These are phyloP conservation scores for Ensete glaucum DNA, from an alignment of 176 grass and related monocot species.

Conservation along the genomic window DNA sequence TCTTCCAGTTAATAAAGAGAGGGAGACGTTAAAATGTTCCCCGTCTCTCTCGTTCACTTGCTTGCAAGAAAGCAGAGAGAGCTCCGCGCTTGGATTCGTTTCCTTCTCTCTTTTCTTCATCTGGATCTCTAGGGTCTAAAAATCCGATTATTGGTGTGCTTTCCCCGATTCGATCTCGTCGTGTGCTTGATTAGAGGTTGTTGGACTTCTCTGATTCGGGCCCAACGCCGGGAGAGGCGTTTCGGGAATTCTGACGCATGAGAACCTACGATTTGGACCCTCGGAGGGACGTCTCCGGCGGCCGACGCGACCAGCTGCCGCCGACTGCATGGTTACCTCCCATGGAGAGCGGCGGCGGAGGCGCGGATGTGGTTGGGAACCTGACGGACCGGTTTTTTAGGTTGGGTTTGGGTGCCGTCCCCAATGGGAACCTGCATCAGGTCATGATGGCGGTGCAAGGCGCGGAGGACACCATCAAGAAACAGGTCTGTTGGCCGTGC, in stretches of 20 bases:
- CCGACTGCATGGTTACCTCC: constrained; percentile 11
- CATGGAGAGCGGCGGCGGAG: constrained; percentile 6
- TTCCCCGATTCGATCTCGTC: neutral
- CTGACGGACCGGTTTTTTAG: constrained; percentile 24
- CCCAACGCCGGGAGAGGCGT: neutral
- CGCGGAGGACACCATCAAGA: constrained; percentile 69
- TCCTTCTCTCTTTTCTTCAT: neutral
- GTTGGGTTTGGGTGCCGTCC: constrained; percentile 10
- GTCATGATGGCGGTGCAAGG: constrained; percentile 66
- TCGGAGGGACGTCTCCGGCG: constrained; percentile 9
- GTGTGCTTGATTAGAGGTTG: neutral
- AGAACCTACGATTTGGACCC: constrained; percentile 26
- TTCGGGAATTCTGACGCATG: constrained; percentile 7
- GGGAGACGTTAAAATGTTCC: neutral
- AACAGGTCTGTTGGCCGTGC: constrained; percentile 39
- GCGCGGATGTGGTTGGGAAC: constrained; percentile 19
- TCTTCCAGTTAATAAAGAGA: neutral
- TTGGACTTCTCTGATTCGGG: neutral
- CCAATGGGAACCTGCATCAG: constrained; percentile 31
- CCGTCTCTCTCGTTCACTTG: neutral
- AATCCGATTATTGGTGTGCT: neutral
- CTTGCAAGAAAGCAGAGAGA: neutral
- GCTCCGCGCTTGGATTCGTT: neutral
- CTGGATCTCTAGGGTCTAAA: neutral
- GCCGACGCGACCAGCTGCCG: neutral